phyloP scores from a whole-genome alignment of 2,329 filamentous ascomycete species.

The Hypoxylon sp. region DNA sequence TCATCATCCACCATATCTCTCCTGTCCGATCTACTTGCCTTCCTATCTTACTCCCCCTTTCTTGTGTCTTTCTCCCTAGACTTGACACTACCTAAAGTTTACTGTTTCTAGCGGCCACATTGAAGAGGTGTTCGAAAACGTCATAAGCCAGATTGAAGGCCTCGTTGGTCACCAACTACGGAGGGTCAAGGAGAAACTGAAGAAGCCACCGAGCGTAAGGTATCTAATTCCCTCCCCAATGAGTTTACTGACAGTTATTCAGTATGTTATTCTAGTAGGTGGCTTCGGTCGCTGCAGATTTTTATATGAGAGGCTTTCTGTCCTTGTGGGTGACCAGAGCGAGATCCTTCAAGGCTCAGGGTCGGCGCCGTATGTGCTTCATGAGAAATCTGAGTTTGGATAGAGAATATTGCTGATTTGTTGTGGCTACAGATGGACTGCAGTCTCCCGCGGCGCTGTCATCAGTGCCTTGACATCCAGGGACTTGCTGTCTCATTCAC shows the following conservation, averaged over 20 bases:
- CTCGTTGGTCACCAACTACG: conserved; percentile 1
- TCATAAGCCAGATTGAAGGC: conserved; percentile 9
- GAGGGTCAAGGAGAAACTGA: conserved; percentile 2
- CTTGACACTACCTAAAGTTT: not conserved
- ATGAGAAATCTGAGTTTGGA: not conserved
- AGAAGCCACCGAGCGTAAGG: conserved; percentile 3
- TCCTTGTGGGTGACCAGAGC: not conserved
- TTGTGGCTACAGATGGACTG: not conserved
- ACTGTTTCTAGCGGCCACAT: not conserved
- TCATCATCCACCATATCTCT: not conserved
- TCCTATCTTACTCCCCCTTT: not conserved
- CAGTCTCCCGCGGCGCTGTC: conserved; percentile 2
- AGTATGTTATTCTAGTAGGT: conserved; percentile 8
- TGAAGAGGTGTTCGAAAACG: conserved; percentile 4
- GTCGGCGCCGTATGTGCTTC: conserved; percentile 4
- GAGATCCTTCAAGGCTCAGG: conserved; percentile 1
- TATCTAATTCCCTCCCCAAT: not conserved
- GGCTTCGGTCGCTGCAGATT: conserved; percentile 10
- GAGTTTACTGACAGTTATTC: not conserved
- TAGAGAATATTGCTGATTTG: not conserved
- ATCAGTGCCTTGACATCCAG: not conserved
- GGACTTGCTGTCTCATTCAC: not conserved
- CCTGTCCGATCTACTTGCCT: too few species aligned
- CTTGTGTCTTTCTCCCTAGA: not conserved
- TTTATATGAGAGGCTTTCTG: conserved; percentile 3